Conservation (phyloP, 768 basidiomycete genomes). For the Hypholoma fasciculare region DNA sequence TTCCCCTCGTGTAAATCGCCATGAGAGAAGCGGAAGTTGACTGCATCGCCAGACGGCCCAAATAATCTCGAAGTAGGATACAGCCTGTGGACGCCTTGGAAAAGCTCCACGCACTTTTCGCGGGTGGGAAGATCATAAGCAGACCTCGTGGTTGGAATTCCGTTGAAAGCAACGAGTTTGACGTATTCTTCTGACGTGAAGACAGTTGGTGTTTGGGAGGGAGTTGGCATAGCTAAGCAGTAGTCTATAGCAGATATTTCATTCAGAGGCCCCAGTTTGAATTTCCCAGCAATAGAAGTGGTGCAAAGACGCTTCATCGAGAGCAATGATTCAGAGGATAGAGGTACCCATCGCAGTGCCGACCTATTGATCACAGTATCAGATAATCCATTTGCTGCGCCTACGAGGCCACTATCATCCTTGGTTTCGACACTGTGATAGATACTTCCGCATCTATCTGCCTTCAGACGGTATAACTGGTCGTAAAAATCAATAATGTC, state of each 20-base stretch:
- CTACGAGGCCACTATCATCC: not conserved
- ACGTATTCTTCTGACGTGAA: conserved; percentile 13
- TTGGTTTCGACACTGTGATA: conserved; percentile 8
- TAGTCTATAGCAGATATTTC: conserved; percentile 9
- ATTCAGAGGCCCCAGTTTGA: conserved; percentile 10
- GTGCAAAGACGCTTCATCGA: conserved; percentile 4
- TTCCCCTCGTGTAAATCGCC: conserved; percentile 16
- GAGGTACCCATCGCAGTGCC: conserved; percentile 6
- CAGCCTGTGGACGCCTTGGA: conserved; percentile 7
- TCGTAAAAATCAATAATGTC: conserved; percentile 10
- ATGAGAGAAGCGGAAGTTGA: conserved; percentile 12
- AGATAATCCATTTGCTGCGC: not conserved
- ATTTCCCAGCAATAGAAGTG: conserved; percentile 4
- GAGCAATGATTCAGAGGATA: conserved; percentile 4
- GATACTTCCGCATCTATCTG: conserved; percentile 8
- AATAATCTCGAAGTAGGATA: conserved; percentile 11
- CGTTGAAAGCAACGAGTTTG: conserved; percentile 11
- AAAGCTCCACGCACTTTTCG: conserved; percentile 10
- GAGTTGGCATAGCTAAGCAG: conserved; percentile 1
- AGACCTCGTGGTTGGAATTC: conserved; percentile 11
- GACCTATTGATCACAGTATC: not conserved
- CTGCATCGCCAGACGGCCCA: conserved; percentile 5
- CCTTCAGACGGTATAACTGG: conserved; percentile 8
- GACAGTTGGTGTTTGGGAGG: conserved; percentile 10
- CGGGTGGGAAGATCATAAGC: conserved; percentile 8